Percentiles rank a stretch among this genome's conserved stretches.
Evolutionary conservation across 352 stramenopile genomes (phyloP).

Genomic region (Saprolegnia diclina): DNA sequence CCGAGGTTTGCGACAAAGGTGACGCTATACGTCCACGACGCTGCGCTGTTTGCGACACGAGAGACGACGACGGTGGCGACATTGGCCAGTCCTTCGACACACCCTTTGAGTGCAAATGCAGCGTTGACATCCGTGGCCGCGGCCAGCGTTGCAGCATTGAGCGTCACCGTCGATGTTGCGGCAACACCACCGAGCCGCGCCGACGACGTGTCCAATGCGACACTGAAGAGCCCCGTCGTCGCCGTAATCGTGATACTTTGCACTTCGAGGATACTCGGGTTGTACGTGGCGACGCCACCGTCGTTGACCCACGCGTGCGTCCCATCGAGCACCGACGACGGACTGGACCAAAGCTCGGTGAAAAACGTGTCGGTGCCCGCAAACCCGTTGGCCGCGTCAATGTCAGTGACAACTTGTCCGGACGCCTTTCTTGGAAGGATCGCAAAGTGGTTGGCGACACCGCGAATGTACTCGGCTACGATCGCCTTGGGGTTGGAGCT

Average conservation of each 20-base stretch:
- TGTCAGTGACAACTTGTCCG: constrained; percentile 85
- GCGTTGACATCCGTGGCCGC: constrained; percentile 43
- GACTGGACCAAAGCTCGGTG: constrained; percentile 90
- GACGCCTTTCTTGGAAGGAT: constrained; percentile 92
- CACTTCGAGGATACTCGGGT: constrained; percentile 84
- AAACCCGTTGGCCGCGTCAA: constrained; percentile 67
- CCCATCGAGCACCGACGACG: constrained; percentile 71
- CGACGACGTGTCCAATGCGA: constrained; percentile 72
- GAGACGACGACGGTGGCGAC: constrained; percentile 79
- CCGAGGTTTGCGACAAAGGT: constrained; percentile 87
- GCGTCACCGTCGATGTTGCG: constrained; percentile 37
- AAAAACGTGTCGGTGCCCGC: constrained; percentile 92
- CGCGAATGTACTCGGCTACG: constrained; percentile 89
- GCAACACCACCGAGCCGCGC: constrained; percentile 41
- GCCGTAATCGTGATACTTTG: constrained; percentile 79
- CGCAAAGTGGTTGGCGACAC: constrained; percentile 91
- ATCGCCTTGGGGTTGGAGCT: constrained; percentile 41
- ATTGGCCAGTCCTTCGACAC: constrained; percentile 74
- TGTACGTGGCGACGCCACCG: constrained; percentile 88
- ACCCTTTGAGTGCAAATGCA: constrained; percentile 69
- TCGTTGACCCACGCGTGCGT: constrained; percentile 89
- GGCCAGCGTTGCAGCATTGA: constrained; percentile 44
- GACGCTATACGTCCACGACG: constrained; percentile 63
- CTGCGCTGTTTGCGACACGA: constrained; percentile 33
- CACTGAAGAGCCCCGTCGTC: constrained; percentile 49